Conservation (phyloP, 1,284 basidiomycete genomes). For the Malassezia vespertilionis region DNA sequence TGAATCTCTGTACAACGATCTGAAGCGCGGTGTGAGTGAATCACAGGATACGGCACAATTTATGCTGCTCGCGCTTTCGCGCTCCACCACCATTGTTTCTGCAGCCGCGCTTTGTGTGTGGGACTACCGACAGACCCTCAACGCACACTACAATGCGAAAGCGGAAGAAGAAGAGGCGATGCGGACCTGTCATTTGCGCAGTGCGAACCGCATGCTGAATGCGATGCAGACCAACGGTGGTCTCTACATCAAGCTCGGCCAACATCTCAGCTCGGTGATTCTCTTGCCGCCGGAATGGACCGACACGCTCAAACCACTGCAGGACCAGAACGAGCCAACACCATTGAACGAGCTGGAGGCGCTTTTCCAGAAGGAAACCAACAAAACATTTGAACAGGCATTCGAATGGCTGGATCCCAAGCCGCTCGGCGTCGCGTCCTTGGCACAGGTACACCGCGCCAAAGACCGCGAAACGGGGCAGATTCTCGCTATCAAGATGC, state of each 20-base stretch:
- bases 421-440: conserved; percentile 84
- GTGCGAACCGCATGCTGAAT: conserved; percentile 35
- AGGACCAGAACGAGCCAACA: conserved; percentile 47
- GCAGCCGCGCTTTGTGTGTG: conserved; percentile 43
- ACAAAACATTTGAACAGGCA: conserved; percentile 37
- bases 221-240: conserved; percentile 62
- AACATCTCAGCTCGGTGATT: conserved; percentile 55
- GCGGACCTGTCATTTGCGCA: conserved; percentile 41
- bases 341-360: conserved; percentile 42
- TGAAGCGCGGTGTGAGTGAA: conserved; percentile 12
- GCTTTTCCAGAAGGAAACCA: conserved; percentile 43
- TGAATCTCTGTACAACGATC: conserved; percentile 11
- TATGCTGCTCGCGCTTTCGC: conserved; percentile 30
- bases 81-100: conserved; percentile 42
- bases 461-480: conserved; percentile 53
- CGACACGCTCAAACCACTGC: conserved; percentile 57
- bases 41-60: conserved; percentile 20
- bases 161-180: conserved; percentile 30
- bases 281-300: conserved; percentile 66
- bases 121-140: conserved; percentile 42
- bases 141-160: conserved; percentile 25
- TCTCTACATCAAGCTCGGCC: conserved; percentile 72
- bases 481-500: conserved; percentile 86
- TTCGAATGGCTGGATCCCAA: conserved; percentile 66
- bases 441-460: conserved; percentile 90